Percentiles rank a stretch among this genome's conserved stretches.
These are phyloP conservation scores for Phalaenopsis aphrodite DNA, from an alignment of 106 monocot species.

Conservation along the genomic window DNA sequence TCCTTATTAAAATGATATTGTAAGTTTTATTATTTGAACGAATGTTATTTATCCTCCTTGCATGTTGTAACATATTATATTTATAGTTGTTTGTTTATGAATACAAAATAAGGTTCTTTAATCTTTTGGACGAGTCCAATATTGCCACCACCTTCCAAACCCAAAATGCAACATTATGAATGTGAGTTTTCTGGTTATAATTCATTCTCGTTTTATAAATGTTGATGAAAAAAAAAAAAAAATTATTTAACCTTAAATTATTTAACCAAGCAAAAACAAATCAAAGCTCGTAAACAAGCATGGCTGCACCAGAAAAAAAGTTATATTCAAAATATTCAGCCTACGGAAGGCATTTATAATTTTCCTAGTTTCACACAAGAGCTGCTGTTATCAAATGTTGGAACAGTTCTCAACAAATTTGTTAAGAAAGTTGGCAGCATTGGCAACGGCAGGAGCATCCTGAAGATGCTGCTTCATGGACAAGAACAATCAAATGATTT, in stretches of 20 bases:
- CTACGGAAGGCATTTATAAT: neutral
- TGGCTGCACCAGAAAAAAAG: neutral
- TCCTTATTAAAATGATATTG: too few species aligned
- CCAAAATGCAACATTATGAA: neutral
- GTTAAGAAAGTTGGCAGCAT: neutral
- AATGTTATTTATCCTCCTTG: too few species aligned
- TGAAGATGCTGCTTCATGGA: neutral
- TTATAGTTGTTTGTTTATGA: too few species aligned
- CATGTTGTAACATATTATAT: too few species aligned
- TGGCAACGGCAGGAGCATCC: neutral
- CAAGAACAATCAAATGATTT: neutral
- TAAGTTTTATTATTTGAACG: too few species aligned
- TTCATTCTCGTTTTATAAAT: neutral
- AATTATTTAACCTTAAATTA: neutral
- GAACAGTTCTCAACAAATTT: neutral
- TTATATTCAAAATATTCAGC: neutral
- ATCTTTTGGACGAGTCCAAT: too few species aligned
- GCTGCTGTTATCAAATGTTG: neutral
- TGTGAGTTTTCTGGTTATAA: neutral
- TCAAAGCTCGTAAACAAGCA: neutral
- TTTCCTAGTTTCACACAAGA: neutral
- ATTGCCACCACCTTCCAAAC: too few species aligned
- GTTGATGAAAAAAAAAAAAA: neutral
- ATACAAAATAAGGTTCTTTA: too few species aligned
- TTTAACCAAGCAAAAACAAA: neutral